These are phyloP conservation scores for Chrysoporthe puriensis DNA, from an alignment of 2,329 filamentous ascomycete species.

Conservation along the genomic window DNA sequence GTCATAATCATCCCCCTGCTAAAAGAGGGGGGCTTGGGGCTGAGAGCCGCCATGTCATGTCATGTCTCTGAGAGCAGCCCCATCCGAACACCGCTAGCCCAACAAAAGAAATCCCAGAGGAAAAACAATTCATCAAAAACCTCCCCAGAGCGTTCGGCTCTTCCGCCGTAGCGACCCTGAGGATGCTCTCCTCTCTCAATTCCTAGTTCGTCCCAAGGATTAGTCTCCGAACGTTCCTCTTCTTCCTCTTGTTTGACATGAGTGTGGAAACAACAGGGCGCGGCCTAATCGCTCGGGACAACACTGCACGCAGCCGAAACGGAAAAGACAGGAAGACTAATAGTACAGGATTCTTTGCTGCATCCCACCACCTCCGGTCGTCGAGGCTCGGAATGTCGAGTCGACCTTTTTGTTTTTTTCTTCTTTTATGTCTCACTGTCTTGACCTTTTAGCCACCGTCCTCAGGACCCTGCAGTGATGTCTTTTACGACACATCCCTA, in stretches of 20 bases:
- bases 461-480: constrained; percentile 8
- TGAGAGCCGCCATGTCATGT: not conserved
- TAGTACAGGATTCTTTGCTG: constrained; percentile 17
- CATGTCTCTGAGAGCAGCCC: constrained; percentile 4
- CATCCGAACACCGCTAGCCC: constrained; percentile 5
- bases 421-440: constrained; percentile 28
- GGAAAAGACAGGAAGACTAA: constrained; percentile 13
- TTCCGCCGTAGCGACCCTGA: not conserved
- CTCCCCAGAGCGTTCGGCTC: not conserved
- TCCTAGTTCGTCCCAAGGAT: constrained; percentile 28
- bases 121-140: not conserved
- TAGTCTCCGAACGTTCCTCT: constrained; percentile 20
- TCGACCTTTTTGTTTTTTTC: constrained; percentile 2
- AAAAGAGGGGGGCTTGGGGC: not conserved
- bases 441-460: constrained; percentile 26
- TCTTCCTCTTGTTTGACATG: constrained; percentile 14
- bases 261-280: constrained; percentile 12
- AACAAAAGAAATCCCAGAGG: not conserved
- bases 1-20: not conserved
- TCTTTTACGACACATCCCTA: constrained; percentile 29
- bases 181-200: constrained; percentile 19
- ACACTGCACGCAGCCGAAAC: constrained; percentile 17
- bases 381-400: not conserved
- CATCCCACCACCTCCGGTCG: not conserved
- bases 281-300: constrained; percentile 24